These are phyloP conservation scores for Aspergillus calidoustus DNA, from an alignment of 2,329 filamentous ascomycete genomes.

Conservation along the genomic window DNA sequence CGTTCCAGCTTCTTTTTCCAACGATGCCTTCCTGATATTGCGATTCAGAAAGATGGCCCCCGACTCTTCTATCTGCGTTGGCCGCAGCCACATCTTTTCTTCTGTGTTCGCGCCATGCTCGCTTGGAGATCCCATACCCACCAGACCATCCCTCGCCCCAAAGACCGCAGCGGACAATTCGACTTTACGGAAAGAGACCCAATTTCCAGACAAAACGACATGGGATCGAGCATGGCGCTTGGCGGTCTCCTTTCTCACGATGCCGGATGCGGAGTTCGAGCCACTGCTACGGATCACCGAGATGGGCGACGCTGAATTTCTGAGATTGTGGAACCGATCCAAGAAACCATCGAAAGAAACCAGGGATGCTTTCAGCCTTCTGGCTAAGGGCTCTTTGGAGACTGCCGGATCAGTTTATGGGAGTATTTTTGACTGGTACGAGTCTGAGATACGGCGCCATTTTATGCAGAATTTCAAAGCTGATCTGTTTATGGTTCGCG, in stretches of 20 bases:
- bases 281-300: slow-evolving; percentile 30
- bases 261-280: slow-evolving; percentile 43
- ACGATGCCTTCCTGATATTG: slow-evolving; percentile 10
- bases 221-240: slow-evolving; percentile 49
- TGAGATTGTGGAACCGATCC: slow-evolving; percentile 38
- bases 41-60: slow-evolving; percentile 7
- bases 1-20: not conserved
- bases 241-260: slow-evolving; percentile 45
- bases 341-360: slow-evolving; percentile 35
- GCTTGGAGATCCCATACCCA: slow-evolving; percentile 37
- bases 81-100: slow-evolving; percentile 47
- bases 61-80: slow-evolving; percentile 15
- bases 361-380: slow-evolving; percentile 39
- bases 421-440: slow-evolving; percentile 49
- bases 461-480: slow-evolving; percentile 45
- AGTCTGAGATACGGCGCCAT: slow-evolving; percentile 48
- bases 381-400: slow-evolving; percentile 29
- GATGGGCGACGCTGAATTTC: slow-evolving; percentile 32
- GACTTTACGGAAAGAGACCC: slow-evolving; percentile 13
- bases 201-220: slow-evolving; percentile 35
- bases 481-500: slow-evolving; percentile 34
- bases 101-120: slow-evolving; percentile 49
- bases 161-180: slow-evolving; percentile 16
- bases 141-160: slow-evolving; percentile 29
- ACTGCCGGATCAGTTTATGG: slow-evolving; percentile 27